Evolutionary conservation across 2,329 filamentous ascomycete species (phyloP), one percentile per base, ranked within the genome.

Genomic region (Xylaria sp.): DNA sequence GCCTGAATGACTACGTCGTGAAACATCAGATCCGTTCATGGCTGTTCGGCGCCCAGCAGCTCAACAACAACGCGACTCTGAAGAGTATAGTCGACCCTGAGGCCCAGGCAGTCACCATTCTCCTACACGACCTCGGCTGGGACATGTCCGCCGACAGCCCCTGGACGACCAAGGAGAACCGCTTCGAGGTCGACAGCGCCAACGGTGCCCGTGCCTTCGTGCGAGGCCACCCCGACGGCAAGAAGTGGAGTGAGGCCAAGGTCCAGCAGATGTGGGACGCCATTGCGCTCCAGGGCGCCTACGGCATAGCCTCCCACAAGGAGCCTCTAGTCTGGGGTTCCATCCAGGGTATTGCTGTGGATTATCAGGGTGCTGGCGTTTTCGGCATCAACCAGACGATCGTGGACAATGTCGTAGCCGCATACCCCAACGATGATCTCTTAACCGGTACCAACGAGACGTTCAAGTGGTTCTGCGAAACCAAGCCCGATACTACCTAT

Each of bases 81-180:
- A 46, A 46, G 55, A 46, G 59, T 9, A n/a, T 66, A 13, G 55
- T 69, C 7, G 67, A 69, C 39, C 63, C 64, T 0, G 63, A 69
- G 52, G 63, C 63, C 2, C 53, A 56, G 23, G 53, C 53, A 2
- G 4, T 71, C 45, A 67, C 61, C 46, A 66, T 65, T 15, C 55
- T 71, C 10, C 65, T 71, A 9, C 70, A 71, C 60, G 70, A 71
- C 20, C 65, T 71, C 30, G 70, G 70, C 60, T 71, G 70, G 70
- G 70, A 71, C 62, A 61, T 62, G 70, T 55, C 65, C 36, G 50
- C 64, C 36, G 48, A 63, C 57, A 69, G 66, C 56, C 57, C 66
- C 20, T 69, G 56, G 55, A 60, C 61, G 4, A 71, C 60, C 48
- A 56, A 56, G 23, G 60, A 63, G n/a, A 7, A 56, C 28, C 67